Evolutionary conservation across 1,284 basidiomycete species (phyloP), one percentile per base, ranked within the genome.

Genomic region (Rhodotorula sp.): DNA sequence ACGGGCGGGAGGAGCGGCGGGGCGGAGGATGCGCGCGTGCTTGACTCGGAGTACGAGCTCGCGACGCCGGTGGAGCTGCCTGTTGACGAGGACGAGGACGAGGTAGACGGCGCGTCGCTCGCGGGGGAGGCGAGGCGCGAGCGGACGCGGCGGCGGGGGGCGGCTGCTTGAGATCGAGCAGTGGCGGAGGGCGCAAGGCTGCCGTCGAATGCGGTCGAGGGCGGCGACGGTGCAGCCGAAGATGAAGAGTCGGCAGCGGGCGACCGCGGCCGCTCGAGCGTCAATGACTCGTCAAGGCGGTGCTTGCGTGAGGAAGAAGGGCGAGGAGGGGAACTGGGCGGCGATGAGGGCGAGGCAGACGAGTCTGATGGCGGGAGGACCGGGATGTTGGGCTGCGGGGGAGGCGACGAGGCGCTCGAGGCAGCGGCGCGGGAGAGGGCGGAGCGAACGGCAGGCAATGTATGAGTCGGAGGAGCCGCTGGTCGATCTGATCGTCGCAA

Each of bases 61-160:
- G 66, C 66, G 17, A 67, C 55, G 23, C 66, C 66, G 4, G 66
- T 67, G 2, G 44, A 48, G 16, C 41, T 55, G 44, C 48, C 34
- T 5, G 34, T 34, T 34, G 34, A 56, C 8, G 49, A 41, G 23
- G 64, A 59, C 23, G 56, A 53, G 0, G 64, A 48, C 42, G 57
- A 45, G 23, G 44, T 10, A 34, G 34, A 34, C 5, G 34, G 34
- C 3, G 34, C 34, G 5, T 34, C 23, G 59, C 50, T 34, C 4
- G 46, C 41, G 25, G 49, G 56, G n/a, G 55, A 50, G 48, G 19
- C 23, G 42, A 52, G 49, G 5, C 66, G 54, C n/a, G 54, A 34
- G 4, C 66, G 60, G 19, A 55, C 25, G 3, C 66, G 60, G 5
- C 19, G 60, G 60, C 4, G 17, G 16, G 3, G 41, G 8, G 12